These are phyloP conservation scores for Boletus rubroflammeus DNA, from an alignment of 768 basidiomycete genomes.

Conservation along the genomic window DNA sequence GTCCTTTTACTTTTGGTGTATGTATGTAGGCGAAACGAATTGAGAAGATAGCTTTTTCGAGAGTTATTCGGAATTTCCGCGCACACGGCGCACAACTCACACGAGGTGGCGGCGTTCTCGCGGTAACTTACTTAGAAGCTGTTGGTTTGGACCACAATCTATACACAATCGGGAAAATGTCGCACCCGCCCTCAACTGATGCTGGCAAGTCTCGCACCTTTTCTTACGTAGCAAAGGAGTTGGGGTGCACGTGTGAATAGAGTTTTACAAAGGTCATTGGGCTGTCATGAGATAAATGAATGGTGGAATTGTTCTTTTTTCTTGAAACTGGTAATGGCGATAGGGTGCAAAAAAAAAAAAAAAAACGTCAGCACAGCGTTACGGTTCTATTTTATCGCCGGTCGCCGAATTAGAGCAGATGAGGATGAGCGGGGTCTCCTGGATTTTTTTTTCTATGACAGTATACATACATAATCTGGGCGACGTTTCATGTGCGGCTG, in stretches of 20 bases:
- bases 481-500: too few species aligned
- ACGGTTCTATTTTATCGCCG: slow-evolving; percentile 1
- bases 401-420: neutral
- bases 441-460: neutral
- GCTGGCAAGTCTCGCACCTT: neutral
- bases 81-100: neutral
- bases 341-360: slow-evolving; percentile 2
- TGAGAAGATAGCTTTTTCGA: slow-evolving; percentile 9
- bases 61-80: slow-evolving; percentile 2
- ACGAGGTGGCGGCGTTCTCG: slow-evolving; percentile 10
- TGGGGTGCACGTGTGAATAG: neutral
- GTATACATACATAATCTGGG: neutral
- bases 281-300: neutral
- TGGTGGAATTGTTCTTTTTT: neutral
- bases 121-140: neutral
- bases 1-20: neutral
- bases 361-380: neutral
- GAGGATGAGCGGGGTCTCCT: neutral
- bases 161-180: slow-evolving; percentile 1
- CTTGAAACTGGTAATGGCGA: slow-evolving; percentile 13
- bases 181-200: slow-evolving; percentile 1
- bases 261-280: neutral
- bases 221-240: neutral
- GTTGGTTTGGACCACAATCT: neutral
- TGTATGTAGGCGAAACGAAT: slow-evolving; percentile 14